These are phyloP conservation scores for Microsporum audouinii DNA, from an alignment of 2,329 filamentous ascomycete species.

Conservation along the genomic window DNA sequence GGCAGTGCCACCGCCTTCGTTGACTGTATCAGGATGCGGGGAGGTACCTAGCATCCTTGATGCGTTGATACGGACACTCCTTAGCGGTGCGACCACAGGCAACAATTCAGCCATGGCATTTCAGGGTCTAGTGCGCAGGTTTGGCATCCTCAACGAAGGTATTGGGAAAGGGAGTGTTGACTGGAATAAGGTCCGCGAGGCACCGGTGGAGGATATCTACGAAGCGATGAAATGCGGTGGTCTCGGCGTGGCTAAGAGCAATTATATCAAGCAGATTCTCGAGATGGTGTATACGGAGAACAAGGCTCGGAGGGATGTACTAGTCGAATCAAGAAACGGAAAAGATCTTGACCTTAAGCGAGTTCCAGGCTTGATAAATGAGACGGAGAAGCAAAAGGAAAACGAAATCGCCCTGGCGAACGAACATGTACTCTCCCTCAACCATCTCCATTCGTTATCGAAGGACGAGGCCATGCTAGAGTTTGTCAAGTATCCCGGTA, in stretches of 20 bases:
- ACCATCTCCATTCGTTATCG: conserved; percentile 47
- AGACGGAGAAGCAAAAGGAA: conserved; percentile 29
- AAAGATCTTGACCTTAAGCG: conserved; percentile 34
- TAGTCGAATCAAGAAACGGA: conserved; percentile 35
- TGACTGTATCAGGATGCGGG: conserved; percentile 59
- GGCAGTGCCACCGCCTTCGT: conserved; percentile 57
- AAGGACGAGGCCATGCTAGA: conserved; percentile 48
- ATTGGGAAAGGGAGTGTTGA: conserved; percentile 60
- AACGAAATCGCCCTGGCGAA: conserved; percentile 48
- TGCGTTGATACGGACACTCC: conserved; percentile 50
- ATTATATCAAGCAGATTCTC: conserved; percentile 61
- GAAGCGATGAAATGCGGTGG: conserved; percentile 61
- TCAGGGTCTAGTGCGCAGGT: conserved; percentile 51
- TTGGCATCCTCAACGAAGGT: conserved; percentile 51
- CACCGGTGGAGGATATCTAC: conserved; percentile 50
- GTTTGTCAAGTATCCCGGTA: conserved; percentile 49
- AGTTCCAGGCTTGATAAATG: conserved; percentile 17
- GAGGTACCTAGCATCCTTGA: conserved; percentile 56
- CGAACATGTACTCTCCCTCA: conserved; percentile 51
- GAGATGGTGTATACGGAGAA: conserved; percentile 62
- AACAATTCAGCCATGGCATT: conserved; percentile 55
- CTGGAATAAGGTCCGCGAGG: conserved; percentile 58
- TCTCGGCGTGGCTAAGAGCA: conserved; percentile 58
- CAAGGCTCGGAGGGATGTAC: conserved; percentile 42
- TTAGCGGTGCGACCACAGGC: conserved; percentile 50